A percentile compares a stretch with the other conserved stretches of the same genome.
These are phyloP conservation scores for Diplodia scrobiculata DNA, from an alignment of 2,329 filamentous ascomycete genomes.

Conservation along the genomic window DNA sequence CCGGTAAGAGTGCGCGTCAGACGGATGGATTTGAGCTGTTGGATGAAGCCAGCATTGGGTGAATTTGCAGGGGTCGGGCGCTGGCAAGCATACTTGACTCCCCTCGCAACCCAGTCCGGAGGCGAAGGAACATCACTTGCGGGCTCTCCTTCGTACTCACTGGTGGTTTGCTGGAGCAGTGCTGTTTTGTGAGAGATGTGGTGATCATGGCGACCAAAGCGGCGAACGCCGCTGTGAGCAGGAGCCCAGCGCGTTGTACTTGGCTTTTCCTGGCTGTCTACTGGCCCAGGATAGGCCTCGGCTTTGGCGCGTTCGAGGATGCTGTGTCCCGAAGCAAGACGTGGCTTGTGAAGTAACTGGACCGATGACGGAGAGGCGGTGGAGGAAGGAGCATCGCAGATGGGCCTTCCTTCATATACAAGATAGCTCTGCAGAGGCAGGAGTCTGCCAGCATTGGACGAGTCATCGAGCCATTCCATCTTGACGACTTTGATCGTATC, in stretches of 20 bases:
- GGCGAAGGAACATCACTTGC: constrained; percentile 61
- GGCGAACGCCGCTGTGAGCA: constrained; percentile 25
- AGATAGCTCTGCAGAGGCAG: constrained; percentile 54
- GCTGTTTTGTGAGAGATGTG: constrained; percentile 36
- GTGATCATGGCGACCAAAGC: constrained; percentile 30
- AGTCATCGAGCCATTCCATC: constrained; percentile 58
- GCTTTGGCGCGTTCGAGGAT: constrained; percentile 60
- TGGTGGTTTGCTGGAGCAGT: constrained; percentile 71
- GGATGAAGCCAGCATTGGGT: constrained; percentile 75
- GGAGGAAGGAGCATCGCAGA: constrained; percentile 42
- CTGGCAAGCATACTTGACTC: constrained; percentile 75
- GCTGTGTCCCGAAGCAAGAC: constrained; percentile 28
- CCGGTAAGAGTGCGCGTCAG: constrained; percentile 68
- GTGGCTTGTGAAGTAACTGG: neutral
- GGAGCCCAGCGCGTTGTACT: constrained; percentile 26
- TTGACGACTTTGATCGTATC: constrained; percentile 54
- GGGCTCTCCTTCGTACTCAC: constrained; percentile 67
- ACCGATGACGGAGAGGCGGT: constrained; percentile 26
- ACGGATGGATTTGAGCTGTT: constrained; percentile 72
- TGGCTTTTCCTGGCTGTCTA: neutral
- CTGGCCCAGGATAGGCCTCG: constrained; percentile 42
- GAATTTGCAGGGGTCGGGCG: constrained; percentile 69
- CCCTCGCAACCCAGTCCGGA: constrained; percentile 68
- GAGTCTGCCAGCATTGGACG: constrained; percentile 46
- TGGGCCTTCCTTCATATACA: constrained; percentile 55